A percentile compares a stretch with the other conserved stretches of the same genome.
These are phyloP conservation scores for Canariomyces notabilis DNA, from an alignment of 2,329 filamentous ascomycete species.

Conservation along the genomic window DNA sequence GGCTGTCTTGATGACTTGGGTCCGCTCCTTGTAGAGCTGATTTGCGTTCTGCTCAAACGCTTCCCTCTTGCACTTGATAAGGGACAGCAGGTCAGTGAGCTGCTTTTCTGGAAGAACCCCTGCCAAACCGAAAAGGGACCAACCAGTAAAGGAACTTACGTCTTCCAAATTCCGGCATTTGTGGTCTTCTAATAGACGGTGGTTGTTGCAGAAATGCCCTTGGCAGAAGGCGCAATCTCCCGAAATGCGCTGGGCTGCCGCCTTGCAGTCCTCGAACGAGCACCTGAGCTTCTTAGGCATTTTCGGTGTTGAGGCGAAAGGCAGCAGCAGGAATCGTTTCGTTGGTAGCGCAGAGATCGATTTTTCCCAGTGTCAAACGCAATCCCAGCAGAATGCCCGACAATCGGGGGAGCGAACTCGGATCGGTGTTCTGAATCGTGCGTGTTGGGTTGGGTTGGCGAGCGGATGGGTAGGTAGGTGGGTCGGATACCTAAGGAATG, in stretches of 20 bases:
- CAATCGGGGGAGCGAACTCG: no score
- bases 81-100: constrained; percentile 33
- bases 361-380: no score
- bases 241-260: constrained; percentile 84
- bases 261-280: constrained; percentile 83
- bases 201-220: constrained; percentile 91
- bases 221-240: constrained; percentile 95
- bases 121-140: constrained; percentile 27
- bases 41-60: constrained; percentile 90
- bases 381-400: no score
- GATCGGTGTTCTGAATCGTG: no score
- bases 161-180: constrained; percentile 90
- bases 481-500: background rate
- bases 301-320: constrained; percentile 22
- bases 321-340: background rate
- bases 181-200: constrained; percentile 89
- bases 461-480: background rate
- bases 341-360: background rate
- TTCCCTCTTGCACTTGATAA: constrained; percentile 83
- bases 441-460: no score
- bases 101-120: constrained; percentile 33
- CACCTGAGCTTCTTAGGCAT: constrained; percentile 80
- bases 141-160: constrained; percentile 44
- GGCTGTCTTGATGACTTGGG: constrained; percentile 87
- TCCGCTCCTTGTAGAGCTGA: constrained; percentile 87